These are phyloP conservation scores for Pisolithus marmoratus DNA, from an alignment of 768 basidiomycete species.

Conservation along the genomic window DNA sequence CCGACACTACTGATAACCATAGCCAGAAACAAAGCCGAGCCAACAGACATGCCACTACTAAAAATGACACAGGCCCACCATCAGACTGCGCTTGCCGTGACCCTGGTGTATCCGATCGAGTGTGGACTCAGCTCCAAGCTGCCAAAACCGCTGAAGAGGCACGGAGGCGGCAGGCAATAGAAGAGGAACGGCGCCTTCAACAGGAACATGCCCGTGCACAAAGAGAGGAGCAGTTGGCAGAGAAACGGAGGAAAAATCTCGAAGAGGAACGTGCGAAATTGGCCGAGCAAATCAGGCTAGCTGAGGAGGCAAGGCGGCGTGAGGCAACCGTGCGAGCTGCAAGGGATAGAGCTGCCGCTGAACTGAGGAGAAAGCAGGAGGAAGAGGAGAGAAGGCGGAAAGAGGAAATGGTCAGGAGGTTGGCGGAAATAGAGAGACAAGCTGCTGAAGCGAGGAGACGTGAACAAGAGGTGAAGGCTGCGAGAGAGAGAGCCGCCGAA, in stretches of 20 bases:
- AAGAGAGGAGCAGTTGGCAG: constrained; percentile 8
- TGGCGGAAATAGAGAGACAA: constrained; percentile 19
- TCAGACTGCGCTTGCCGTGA: constrained; percentile 30
- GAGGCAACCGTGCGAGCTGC: constrained; percentile 7
- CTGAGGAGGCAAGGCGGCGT: too few species aligned
- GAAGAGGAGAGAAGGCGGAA: constrained; percentile 13
- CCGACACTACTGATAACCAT: neutral
- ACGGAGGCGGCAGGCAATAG: constrained; percentile 10
- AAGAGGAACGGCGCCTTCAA: constrained; percentile 12
- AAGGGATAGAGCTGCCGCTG: constrained; percentile 19
- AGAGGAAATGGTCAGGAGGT: constrained; percentile 14
- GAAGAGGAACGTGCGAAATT: constrained; percentile 5
- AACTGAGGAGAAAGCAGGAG: constrained; percentile 12
- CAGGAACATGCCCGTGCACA: constrained; percentile 13
- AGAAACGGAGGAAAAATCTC: constrained; percentile 9
- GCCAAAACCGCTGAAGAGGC: constrained; percentile 25
- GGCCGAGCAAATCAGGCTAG: too few species aligned
- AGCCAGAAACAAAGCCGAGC: neutral
- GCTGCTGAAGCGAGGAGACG: constrained; percentile 25
- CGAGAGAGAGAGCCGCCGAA: constrained; percentile 18
- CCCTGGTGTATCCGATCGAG: constrained; percentile 43
- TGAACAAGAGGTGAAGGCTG: constrained; percentile 18
- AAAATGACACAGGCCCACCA: neutral
- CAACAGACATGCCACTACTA: neutral
- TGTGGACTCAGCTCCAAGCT: constrained; percentile 47